Evolutionary conservation across 2,329 filamentous ascomycete species (phyloP).

Genomic region (Periconia digitata): DNA sequence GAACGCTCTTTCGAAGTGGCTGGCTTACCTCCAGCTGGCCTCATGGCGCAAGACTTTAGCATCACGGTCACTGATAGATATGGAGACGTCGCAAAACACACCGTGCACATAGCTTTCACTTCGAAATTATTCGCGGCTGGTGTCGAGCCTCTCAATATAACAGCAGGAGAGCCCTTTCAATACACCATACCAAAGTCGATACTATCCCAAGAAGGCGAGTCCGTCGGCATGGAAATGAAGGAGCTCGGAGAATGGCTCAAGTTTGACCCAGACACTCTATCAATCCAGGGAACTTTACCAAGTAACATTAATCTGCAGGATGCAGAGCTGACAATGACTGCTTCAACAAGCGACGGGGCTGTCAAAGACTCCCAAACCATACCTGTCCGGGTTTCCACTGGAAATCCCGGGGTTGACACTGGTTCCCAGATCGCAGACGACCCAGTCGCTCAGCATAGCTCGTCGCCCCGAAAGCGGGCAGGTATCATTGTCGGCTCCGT

Average conservation of each 20-base stretch:
- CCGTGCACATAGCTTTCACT: slow-evolving; percentile 50
- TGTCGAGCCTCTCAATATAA: slow-evolving; percentile 51
- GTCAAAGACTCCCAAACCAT: slow-evolving; percentile 48
- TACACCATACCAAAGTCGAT: slow-evolving; percentile 51
- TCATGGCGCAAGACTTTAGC: slow-evolving; percentile 63
- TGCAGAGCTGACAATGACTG: slow-evolving; percentile 48
- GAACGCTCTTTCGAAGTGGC: slow-evolving; percentile 60
- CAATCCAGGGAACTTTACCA: slow-evolving; percentile 54
- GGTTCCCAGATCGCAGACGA: slow-evolving; percentile 12
- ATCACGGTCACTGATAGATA: slow-evolving; percentile 63
- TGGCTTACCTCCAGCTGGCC: slow-evolving; percentile 64
- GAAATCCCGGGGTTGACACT: not conserved
- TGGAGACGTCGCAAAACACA: slow-evolving; percentile 60
- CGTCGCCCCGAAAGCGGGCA: slow-evolving; percentile 12
- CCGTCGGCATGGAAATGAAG: slow-evolving; percentile 48
- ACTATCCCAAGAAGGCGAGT: slow-evolving; percentile 44
- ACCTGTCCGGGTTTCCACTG: slow-evolving; percentile 38
- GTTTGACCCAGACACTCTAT: slow-evolving; percentile 49
- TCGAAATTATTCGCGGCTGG: slow-evolving; percentile 48
- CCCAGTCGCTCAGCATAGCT: slow-evolving; percentile 1
- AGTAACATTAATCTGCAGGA: slow-evolving; percentile 40
- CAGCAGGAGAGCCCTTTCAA: slow-evolving; percentile 52
- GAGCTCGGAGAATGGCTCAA: slow-evolving; percentile 51
- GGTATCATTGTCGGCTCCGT: slow-evolving; percentile 32
- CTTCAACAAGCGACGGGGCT: slow-evolving; percentile 32